Conservation (phyloP, 1,139 yeast species). For the Saccharomyces pastorianus region DNA sequence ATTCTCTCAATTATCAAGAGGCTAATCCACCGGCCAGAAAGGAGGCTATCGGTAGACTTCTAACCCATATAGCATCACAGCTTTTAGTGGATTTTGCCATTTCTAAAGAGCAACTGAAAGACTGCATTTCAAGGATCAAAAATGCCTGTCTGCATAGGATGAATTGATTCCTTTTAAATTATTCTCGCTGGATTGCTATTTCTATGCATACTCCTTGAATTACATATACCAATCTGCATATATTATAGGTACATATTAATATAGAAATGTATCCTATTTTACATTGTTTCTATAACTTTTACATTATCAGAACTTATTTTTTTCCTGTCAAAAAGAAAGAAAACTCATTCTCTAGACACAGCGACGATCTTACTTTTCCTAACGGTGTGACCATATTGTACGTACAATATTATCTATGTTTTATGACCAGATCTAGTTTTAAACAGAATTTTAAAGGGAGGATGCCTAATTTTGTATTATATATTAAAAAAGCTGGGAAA, state of each 20-base stretch:
- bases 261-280: background rate
- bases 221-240: background rate
- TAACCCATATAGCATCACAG: background rate
- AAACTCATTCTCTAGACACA: background rate
- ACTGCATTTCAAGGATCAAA: slow-evolving; percentile 5
- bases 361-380: background rate
- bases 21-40: background rate
- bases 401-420: background rate
- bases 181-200: background rate
- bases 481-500: background rate
- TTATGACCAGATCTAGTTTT: background rate
- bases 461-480: background rate
- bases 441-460: background rate
- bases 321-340: background rate
- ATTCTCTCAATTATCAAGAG: no score
- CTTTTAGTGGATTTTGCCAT: background rate
- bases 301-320: background rate
- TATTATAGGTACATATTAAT: background rate
- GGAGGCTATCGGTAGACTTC: background rate
- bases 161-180: background rate
- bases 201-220: background rate
- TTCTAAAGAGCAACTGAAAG: background rate
- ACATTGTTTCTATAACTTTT: background rate
- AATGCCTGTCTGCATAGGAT: slow-evolving; percentile 5
- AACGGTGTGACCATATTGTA: background rate